Percentiles rank a stretch among this genome's conserved stretches.
phyloP scores from a whole-genome alignment of 108 stramenopile species.

The Cyclotella atomus region DNA sequence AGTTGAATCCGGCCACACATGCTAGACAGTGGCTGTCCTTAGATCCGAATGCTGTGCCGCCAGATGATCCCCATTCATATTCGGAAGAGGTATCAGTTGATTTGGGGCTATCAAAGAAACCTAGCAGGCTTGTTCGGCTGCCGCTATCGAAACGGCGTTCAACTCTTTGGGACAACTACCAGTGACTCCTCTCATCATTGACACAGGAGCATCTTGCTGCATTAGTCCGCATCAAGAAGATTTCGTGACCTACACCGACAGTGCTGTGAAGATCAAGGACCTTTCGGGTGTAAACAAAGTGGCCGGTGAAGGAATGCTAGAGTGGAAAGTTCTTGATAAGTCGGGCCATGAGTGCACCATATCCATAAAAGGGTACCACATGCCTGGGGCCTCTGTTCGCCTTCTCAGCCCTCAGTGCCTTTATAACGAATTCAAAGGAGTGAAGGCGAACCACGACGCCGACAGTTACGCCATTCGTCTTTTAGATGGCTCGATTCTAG shows the following conservation, averaged over 20 bases:
- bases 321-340: not conserved
- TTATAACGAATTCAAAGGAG: not conserved
- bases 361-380: not conserved
- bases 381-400: not conserved
- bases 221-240: not conserved
- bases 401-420: not conserved
- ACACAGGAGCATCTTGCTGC: slow-evolving; percentile 1
- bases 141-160: too few relatives aligned
- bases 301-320: not conserved
- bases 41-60: too few relatives aligned
- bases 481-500: not conserved
- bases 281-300: slow-evolving; percentile 1
- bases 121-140: too few relatives aligned
- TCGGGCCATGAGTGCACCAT: not conserved
- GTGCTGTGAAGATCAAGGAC: slow-evolving; percentile 1
- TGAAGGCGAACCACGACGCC: not conserved
- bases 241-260: not conserved
- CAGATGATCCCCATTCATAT: too few relatives aligned
- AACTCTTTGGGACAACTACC: too few relatives aligned
- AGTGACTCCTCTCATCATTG: not conserved
- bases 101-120: too few relatives aligned
- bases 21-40: too few relatives aligned
- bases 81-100: too few relatives aligned
- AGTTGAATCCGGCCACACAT: too few relatives aligned
- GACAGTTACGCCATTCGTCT: not conserved